Conservation (phyloP, 352 stramenopile species). For the Globisporangium canariense region DNA sequence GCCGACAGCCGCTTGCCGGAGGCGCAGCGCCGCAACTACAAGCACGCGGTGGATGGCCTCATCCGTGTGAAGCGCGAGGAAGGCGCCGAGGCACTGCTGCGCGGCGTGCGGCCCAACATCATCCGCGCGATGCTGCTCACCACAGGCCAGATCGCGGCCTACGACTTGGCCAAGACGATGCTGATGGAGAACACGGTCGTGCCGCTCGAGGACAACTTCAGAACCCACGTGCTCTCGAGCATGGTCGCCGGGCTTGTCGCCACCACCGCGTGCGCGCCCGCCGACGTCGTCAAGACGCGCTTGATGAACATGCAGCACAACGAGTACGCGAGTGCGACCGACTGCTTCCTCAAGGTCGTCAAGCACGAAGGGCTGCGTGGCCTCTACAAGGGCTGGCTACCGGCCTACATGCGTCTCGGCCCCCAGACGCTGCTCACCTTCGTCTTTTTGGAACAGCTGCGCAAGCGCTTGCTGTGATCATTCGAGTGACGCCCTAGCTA, state of each 20-base stretch:
- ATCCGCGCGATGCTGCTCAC: constrained; percentile 84
- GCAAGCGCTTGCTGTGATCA: constrained; percentile 55
- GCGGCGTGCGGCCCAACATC: constrained; percentile 76
- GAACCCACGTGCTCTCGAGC: constrained; percentile 69
- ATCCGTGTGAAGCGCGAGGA: constrained; percentile 64
- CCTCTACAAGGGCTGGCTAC: constrained; percentile 83
- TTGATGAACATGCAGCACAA: constrained; percentile 83
- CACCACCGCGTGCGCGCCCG: constrained; percentile 72
- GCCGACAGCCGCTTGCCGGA: constrained; percentile 60
- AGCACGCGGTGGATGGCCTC: constrained; percentile 72
- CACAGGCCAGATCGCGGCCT: constrained; percentile 80
- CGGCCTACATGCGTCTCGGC: constrained; percentile 79
- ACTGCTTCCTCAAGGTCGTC: constrained; percentile 81
- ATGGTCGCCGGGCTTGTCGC: constrained; percentile 78
- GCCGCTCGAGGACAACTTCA: constrained; percentile 54
- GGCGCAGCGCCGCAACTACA: constrained; percentile 77
- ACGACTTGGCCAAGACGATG: constrained; percentile 66
- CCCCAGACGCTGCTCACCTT: constrained; percentile 85
- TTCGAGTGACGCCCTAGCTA: neutral
- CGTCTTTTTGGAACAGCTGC: constrained; percentile 81
- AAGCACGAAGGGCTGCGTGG: constrained; percentile 70
- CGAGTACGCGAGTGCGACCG: constrained; percentile 75
- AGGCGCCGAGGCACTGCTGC: constrained; percentile 55
- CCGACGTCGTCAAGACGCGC: constrained; percentile 80
- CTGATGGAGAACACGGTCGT: constrained; percentile 48